These are phyloP conservation scores for Agaricus blazei DNA, from an alignment of 768 basidiomycete genomes.

Conservation along the genomic window DNA sequence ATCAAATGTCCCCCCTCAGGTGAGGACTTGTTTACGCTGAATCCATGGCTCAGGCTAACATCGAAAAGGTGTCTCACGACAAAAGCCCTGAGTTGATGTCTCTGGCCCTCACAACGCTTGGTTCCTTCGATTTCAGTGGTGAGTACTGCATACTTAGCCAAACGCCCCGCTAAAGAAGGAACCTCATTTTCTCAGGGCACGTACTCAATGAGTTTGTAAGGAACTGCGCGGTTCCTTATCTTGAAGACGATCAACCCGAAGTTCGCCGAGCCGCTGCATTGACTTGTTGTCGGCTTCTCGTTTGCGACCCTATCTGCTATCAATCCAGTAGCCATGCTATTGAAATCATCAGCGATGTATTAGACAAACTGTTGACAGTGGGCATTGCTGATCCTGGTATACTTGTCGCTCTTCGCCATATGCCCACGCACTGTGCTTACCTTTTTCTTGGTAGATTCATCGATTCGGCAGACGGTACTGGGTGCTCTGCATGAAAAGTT, in stretches of 20 bases:
- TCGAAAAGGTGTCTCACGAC: slow-evolving; percentile 36
- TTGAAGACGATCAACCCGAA: slow-evolving; percentile 88
- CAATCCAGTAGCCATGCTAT: slow-evolving; percentile 96
- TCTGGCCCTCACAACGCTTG: slow-evolving; percentile 81
- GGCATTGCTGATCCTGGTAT: slow-evolving; percentile 94
- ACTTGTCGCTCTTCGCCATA: slow-evolving; percentile 10
- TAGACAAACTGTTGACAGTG: slow-evolving; percentile 92
- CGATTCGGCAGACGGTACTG: slow-evolving; percentile 83
- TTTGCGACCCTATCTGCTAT: slow-evolving; percentile 92
- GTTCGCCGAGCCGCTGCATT: slow-evolving; percentile 86
- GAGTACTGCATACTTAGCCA: slow-evolving; percentile 13
- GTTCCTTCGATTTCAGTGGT: slow-evolving; percentile 94
- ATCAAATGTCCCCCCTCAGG: slow-evolving; percentile 50
- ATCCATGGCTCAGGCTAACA: neutral
- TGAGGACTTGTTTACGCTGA: slow-evolving; percentile 13
- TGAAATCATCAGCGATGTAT: slow-evolving; percentile 95
- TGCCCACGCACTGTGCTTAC: slow-evolving; percentile 4
- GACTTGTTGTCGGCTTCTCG: slow-evolving; percentile 89
- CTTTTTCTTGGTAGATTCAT: slow-evolving; percentile 46
- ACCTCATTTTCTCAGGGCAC: slow-evolving; percentile 52
- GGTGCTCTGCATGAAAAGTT: slow-evolving; percentile 87
- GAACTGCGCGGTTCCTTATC: slow-evolving; percentile 83
- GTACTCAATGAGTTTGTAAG: slow-evolving; percentile 95
- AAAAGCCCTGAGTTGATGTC: slow-evolving; percentile 69
- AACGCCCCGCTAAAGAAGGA: neutral